Base-by-base conservation (phyloP, 2,329 filamentous ascomycete genomes). In the Penicillium sp. region DNA sequence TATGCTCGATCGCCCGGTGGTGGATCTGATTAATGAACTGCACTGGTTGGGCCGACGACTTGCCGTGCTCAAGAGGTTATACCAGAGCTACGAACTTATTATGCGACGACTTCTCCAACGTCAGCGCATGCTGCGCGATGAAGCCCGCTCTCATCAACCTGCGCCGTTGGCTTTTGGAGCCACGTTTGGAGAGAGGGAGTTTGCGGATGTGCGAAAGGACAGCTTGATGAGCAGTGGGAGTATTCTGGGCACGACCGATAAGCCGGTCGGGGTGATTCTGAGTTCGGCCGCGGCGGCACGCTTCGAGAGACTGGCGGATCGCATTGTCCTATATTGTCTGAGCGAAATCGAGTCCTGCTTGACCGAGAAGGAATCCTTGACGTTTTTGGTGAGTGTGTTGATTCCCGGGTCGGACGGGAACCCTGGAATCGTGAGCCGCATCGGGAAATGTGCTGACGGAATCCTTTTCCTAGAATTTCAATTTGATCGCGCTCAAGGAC, bases 401-500 rank as follows among this genome's bases (percentile, higher is more conserved):
- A 13, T 11, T 7, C 13, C 7, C 33, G 22, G 39, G 8, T 9
- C 20, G 20, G 20, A 22, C 4, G 4, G 22, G 39, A 25, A 41
- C 39, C 38, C 14, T 40, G 24, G 11, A 36, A 24, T 11, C 39
- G 3, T 27, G 9, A 16, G 9, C 39, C 39, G 24, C 14, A 41
- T 41, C 13, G 14, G 39, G 39, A 25, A 16, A 41, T 16, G 13
- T 27, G 39, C 39, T 41, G 22, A 41, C 39, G 20, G 13, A n/a
- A 27, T 20, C 10, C 8, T 25, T 10, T 25, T 46, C 33, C 24
- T 52, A 88, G 85, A 90, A 90, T 67, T 90, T 90, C 77, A 89
- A 88, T 67, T 79, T 91, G 57, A 89, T 87, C 51, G 83, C 87
- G 16, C 83, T 90, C 63, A 89, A 88, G 65, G 86, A 90, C 68